Conservation (phyloP, 352 stramenopile genomes). For the Phytophthora citrophthora region DNA sequence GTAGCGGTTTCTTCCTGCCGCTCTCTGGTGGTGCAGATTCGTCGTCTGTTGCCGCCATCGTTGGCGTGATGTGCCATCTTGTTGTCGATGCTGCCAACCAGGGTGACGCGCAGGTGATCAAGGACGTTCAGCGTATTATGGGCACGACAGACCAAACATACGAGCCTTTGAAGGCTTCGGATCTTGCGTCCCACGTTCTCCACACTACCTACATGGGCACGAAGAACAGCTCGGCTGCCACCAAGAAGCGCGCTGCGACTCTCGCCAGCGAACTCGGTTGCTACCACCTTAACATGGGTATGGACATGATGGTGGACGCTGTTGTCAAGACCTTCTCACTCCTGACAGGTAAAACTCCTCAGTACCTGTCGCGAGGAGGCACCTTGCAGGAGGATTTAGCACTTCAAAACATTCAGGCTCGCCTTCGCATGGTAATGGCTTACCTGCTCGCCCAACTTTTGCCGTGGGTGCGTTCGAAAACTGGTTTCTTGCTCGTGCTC, state of each 20-base stretch:
- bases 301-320: slow-evolving; percentile 95
- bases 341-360: slow-evolving; percentile 90
- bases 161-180: slow-evolving; percentile 71
- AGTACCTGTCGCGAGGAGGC: slow-evolving; percentile 90
- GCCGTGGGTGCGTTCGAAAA: slow-evolving; percentile 95
- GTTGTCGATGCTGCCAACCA: slow-evolving; percentile 88
- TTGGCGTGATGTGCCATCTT: slow-evolving; percentile 98
- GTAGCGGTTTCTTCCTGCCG: slow-evolving; percentile 95
- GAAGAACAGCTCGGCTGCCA: slow-evolving; percentile 93
- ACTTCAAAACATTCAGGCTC: slow-evolving; percentile 99
- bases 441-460: slow-evolving; percentile 98
- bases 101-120: slow-evolving; percentile 79
- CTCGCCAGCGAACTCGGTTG: slow-evolving; percentile 93
- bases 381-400: slow-evolving; percentile 95
- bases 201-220: slow-evolving; percentile 99
- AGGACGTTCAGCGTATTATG: slow-evolving; percentile 88
- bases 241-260: slow-evolving; percentile 87
- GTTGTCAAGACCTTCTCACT: slow-evolving; percentile 81
- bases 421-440: slow-evolving; percentile 98
- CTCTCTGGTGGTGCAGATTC: slow-evolving; percentile 97
- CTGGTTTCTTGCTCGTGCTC: slow-evolving; percentile 97
- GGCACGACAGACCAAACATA: slow-evolving; percentile 63
- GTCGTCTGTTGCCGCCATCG: slow-evolving; percentile 95
- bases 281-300: slow-evolving; percentile 96
- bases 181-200: slow-evolving; percentile 93